Percentiles rank a stretch among this genome's conserved stretches.
These are phyloP conservation scores for Elaphomyces granulatus DNA, from an alignment of 495 filamentous ascomycete genomes.

Conservation along the genomic window DNA sequence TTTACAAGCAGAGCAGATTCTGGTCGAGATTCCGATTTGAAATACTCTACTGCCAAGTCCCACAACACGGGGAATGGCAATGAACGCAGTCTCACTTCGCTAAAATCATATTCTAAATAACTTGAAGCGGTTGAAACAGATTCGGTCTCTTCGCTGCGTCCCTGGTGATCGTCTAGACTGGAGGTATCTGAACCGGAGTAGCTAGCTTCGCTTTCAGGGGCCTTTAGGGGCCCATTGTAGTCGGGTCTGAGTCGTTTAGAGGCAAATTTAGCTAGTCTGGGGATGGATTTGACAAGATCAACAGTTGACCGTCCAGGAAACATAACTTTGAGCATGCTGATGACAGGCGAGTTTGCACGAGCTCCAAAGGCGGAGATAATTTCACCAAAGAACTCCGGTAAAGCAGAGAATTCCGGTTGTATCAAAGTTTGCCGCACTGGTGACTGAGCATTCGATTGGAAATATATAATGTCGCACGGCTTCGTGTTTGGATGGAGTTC, in stretches of 20 bases:
- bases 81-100: conserved; percentile 12
- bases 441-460: conserved; percentile 21
- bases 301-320: conserved; percentile 17
- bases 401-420: background rate
- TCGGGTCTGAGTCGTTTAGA: conserved; percentile 20
- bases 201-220: conserved; percentile 7
- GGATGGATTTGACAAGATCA: conserved; percentile 20
- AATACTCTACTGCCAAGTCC: conserved; percentile 23
- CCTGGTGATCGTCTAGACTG: background rate
- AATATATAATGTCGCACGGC: conserved; percentile 19
- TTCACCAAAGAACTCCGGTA: conserved; percentile 13
- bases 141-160: conserved; percentile 5
- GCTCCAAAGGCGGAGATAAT: conserved; percentile 13
- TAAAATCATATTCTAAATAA: conserved; percentile 27
- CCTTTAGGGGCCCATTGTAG: conserved; percentile 12
- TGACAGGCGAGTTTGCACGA: conserved; percentile 11
- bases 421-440: conserved; percentile 6
- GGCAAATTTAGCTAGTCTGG: conserved; percentile 18
- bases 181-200: background rate
- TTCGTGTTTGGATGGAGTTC: conserved; percentile 41
- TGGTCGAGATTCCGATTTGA: conserved; percentile 8
- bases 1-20: conserved; percentile 12
- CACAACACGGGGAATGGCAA: conserved; percentile 14
- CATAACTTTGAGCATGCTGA: conserved; percentile 13
- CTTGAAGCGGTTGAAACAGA: conserved; percentile 17